A percentile compares a stretch with the other conserved stretches of the same genome.
Conservation (phyloP, 768 basidiomycete genomes). For the Amanita fuliginea region DNA sequence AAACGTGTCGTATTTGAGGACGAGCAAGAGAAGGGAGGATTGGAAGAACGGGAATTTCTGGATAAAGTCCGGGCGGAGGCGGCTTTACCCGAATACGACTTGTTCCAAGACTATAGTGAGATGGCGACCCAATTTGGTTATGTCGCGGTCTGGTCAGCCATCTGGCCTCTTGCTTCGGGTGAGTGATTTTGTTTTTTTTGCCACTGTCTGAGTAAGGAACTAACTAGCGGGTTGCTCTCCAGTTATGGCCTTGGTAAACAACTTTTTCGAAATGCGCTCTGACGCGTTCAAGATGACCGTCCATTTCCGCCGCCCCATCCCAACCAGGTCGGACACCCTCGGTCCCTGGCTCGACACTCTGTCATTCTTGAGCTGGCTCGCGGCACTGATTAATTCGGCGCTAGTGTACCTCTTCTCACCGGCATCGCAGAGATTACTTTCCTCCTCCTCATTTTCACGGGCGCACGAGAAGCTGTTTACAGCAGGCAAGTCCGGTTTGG, state of each 20-base stretch:
- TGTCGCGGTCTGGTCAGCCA: constrained; percentile 83
- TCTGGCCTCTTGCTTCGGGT: constrained; percentile 89
- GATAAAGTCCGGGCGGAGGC: constrained; percentile 70
- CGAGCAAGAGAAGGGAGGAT: constrained; percentile 41
- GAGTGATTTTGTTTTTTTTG: constrained; percentile 10
- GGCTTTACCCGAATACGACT: constrained; percentile 67
- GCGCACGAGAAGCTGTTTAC: constrained; percentile 2
- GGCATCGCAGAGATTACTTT: constrained; percentile 7
- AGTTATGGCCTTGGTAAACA: constrained; percentile 85
- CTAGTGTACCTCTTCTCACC: constrained; percentile 86
- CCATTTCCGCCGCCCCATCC: constrained; percentile 77
- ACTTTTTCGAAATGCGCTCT: constrained; percentile 81
- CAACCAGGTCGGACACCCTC: constrained; percentile 80
- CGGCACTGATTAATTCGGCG: constrained; percentile 78
- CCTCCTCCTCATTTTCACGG: constrained; percentile 11
- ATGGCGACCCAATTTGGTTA: constrained; percentile 97
- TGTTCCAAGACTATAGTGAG: constrained; percentile 87
- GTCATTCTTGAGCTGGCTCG: constrained; percentile 82
- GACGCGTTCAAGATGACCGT: constrained; percentile 94
- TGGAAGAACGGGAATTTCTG: constrained; percentile 71
- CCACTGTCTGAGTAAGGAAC: too few species aligned
- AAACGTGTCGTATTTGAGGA: constrained; percentile 69
- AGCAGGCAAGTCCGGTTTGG: background rate
- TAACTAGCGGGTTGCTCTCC: too few species aligned
- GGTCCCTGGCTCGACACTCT: constrained; percentile 92